Conservation (phyloP, 371 early-diverging fungal genomes). For the Apophysomyces sp. region DNA sequence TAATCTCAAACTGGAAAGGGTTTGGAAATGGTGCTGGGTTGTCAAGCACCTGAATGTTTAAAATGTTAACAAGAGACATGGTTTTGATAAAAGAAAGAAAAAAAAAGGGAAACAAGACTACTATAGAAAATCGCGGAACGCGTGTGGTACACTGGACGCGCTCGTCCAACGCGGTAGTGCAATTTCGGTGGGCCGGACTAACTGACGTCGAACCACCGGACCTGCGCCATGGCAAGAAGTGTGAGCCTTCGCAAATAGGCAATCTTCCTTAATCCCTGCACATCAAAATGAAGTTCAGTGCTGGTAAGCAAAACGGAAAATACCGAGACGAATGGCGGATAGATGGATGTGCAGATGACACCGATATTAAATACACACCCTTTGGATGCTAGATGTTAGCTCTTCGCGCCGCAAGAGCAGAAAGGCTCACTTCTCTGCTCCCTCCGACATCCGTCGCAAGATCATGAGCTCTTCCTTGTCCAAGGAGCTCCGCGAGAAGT, state of each 20-base stretch:
- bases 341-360: neutral
- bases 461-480: constrained; percentile 94
- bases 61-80: constrained; percentile 87
- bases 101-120: neutral
- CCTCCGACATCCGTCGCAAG: constrained; percentile 89
- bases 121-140: neutral
- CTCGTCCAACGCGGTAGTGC: neutral
- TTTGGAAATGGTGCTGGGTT: constrained; percentile 80
- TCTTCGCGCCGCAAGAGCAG: constrained; percentile 94
- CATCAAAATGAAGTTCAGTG: constrained; percentile 3
- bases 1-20: constrained; percentile 92
- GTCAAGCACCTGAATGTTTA: constrained; percentile 82
- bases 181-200: neutral
- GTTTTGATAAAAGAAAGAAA: constrained; percentile 9
- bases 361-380: neutral
- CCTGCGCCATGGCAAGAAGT: neutral
- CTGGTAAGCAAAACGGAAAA: neutral
- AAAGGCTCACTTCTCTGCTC: constrained; percentile 98
- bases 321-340: neutral
- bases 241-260: constrained; percentile 1
- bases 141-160: neutral
- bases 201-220: neutral
- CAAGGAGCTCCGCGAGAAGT: constrained; percentile 96
- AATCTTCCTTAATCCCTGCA: constrained; percentile 1
- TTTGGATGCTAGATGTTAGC: constrained; percentile 67